phyloP scores from a whole-genome alignment of 2,329 filamentous ascomycete genomes.

The Trichoderma breve region DNA sequence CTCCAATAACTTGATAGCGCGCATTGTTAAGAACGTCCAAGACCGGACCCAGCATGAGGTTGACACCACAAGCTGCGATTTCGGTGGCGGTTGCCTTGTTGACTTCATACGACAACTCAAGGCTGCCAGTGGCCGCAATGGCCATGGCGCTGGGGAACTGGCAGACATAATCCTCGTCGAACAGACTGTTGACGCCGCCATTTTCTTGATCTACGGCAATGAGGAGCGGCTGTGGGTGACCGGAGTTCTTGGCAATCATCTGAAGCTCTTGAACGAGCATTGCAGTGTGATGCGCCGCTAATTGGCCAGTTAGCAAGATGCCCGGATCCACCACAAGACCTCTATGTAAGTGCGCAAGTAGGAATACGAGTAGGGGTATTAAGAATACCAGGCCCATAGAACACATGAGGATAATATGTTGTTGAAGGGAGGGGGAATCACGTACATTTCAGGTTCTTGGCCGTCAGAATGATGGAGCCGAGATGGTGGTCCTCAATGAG shows the following conservation, averaged over 20 bases:
- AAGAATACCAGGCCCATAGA: not conserved
- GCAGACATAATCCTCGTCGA: constrained; percentile 91
- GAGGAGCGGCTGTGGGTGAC: constrained; percentile 82
- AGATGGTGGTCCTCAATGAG: constrained; percentile 83
- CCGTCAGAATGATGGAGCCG: constrained; percentile 80
- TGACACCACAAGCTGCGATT: constrained; percentile 88
- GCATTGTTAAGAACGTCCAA: constrained; percentile 93
- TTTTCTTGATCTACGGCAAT: constrained; percentile 97
- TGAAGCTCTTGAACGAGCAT: constrained; percentile 87
- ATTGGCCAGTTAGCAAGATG: constrained; percentile 28
- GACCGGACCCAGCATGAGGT: constrained; percentile 91
- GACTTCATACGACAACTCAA: constrained; percentile 81
- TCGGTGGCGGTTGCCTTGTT: constrained; percentile 93
- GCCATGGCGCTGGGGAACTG: constrained; percentile 98
- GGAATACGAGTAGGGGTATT: not conserved
- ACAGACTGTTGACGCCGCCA: constrained; percentile 94
- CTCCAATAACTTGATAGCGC: constrained; percentile 84
- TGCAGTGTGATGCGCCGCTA: constrained; percentile 88
- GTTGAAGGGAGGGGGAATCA: not conserved
- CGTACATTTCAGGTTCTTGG: constrained; percentile 82
- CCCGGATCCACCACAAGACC: constrained; percentile 10
- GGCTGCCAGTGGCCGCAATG: constrained; percentile 84
- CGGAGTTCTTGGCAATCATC: constrained; percentile 84
- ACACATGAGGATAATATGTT: not conserved
- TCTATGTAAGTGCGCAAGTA: not conserved